phyloP scores from a whole-genome alignment of 2,329 filamentous ascomycete genomes.

The Beauveria australis region DNA sequence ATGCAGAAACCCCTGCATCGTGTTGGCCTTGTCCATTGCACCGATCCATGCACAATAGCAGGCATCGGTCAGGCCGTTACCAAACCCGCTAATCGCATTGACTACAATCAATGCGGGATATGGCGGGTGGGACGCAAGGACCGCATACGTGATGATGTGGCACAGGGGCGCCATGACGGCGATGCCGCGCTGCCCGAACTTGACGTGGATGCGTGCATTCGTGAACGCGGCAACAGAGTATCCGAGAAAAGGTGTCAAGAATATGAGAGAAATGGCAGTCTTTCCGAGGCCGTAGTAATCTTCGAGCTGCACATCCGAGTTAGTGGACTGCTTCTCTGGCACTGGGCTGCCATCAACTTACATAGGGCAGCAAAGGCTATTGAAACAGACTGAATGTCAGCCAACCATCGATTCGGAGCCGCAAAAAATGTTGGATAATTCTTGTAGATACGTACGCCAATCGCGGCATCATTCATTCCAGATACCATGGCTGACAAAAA shows the following conservation, averaged over 20 bases:
- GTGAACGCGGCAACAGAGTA: constrained; percentile 53
- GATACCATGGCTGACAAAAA: constrained; percentile 53
- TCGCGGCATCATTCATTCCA: constrained; percentile 55
- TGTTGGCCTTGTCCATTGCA: constrained; percentile 59
- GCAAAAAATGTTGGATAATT: no score
- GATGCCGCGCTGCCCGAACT: constrained; percentile 57
- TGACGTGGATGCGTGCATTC: constrained; percentile 53
- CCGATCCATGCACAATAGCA: constrained; percentile 47
- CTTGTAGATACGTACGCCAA: constrained; percentile 38
- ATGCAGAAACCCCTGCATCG: constrained; percentile 58
- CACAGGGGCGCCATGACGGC: constrained; percentile 53
- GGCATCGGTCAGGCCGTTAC: constrained; percentile 54
- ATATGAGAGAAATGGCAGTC: constrained; percentile 53
- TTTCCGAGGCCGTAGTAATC: constrained; percentile 52
- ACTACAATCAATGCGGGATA: constrained; percentile 55
- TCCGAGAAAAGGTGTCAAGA: constrained; percentile 55
- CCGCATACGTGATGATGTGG: constrained; percentile 53
- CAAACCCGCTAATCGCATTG: constrained; percentile 57
- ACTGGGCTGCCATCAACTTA: constrained; percentile 15
- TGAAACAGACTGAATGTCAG: constrained; percentile 14
- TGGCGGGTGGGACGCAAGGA: constrained; percentile 53
- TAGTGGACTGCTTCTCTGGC: not conserved
- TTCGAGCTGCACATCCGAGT: constrained; percentile 39
- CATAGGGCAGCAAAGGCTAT: constrained; percentile 33
- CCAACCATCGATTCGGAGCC: no score